These are phyloP conservation scores for Monosporascus sp. DNA, from an alignment of 2,329 filamentous ascomycete species.

Conservation along the genomic window DNA sequence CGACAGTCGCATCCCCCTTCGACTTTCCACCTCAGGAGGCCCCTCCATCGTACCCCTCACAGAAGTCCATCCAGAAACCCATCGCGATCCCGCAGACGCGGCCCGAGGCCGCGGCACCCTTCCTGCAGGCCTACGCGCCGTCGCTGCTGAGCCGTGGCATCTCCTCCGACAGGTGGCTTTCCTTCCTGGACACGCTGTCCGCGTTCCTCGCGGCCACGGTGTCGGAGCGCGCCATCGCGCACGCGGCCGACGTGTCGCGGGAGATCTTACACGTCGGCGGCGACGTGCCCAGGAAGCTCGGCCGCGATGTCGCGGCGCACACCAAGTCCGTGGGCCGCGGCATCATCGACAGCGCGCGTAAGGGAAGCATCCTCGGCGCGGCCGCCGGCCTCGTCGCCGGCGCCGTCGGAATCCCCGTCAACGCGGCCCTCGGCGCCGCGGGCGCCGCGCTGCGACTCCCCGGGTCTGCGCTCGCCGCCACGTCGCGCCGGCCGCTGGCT, in stretches of 20 bases:
- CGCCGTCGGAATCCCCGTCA: conserved; percentile 32
- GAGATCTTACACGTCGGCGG: conserved; percentile 18
- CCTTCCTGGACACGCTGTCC: conserved; percentile 33
- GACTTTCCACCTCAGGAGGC: conserved; percentile 30
- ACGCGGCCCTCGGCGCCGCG: conserved; percentile 29
- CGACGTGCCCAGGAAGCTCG: conserved; percentile 28
- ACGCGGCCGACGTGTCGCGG: conserved; percentile 37
- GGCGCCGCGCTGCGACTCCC: conserved; percentile 31
- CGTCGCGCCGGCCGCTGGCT: conserved; percentile 33
- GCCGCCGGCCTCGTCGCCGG: conserved; percentile 30
- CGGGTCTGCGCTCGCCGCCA: conserved; percentile 25
- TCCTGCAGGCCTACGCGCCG: conserved; percentile 33
- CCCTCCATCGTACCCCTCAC: conserved; percentile 24
- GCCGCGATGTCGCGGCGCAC: conserved; percentile 31
- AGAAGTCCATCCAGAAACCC: conserved; percentile 15
- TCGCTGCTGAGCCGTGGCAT: conserved; percentile 31
- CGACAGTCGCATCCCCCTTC: conserved; percentile 32
- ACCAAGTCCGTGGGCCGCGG: conserved; percentile 30
- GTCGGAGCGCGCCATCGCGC: conserved; percentile 35
- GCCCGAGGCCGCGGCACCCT: conserved; percentile 29
- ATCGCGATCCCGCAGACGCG: conserved; percentile 36
- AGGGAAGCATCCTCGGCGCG: conserved; percentile 35
- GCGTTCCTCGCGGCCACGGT: conserved; percentile 41
- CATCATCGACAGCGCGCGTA: conserved; percentile 30
- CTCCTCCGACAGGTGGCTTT: conserved; percentile 15